These are phyloP conservation scores for Kandelia obovata DNA, from an alignment of 345 rosid species.

Conservation along the genomic window DNA sequence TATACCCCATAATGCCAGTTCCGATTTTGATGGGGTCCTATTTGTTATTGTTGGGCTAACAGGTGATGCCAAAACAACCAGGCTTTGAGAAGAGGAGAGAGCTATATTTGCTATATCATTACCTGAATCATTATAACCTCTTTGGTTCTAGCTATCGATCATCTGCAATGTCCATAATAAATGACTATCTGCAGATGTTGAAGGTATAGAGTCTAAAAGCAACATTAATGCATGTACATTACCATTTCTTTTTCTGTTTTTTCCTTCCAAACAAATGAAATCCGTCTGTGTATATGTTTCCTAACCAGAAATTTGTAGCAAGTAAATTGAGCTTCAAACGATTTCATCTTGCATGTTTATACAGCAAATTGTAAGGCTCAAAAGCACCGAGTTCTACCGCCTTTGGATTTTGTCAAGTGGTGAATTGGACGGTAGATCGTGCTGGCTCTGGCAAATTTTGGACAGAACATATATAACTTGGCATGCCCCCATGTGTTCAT, in stretches of 20 bases:
- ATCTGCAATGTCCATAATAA: constrained; percentile 72
- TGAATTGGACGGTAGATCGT: no score
- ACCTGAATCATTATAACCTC: constrained; percentile 88
- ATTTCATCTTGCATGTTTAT: no score
- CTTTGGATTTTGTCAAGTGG: no score
- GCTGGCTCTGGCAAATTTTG: no score
- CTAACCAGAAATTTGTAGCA: not conserved
- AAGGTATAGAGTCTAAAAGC: constrained; percentile 23
- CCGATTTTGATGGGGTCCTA: not conserved
- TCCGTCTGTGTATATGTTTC: not conserved
- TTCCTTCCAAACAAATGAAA: not conserved
- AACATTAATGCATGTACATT: not conserved
- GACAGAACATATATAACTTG: no score
- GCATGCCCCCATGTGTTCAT: no score
- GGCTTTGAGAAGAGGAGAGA: constrained; percentile 85
- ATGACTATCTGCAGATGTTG: constrained; percentile 58
- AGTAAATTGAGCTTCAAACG: no score
- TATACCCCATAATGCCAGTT: not conserved
- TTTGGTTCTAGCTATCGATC: constrained; percentile 88
- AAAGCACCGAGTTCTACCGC: no score
- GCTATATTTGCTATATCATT: constrained; percentile 74
- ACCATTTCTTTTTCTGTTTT: not conserved
- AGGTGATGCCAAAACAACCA: constrained; percentile 84
- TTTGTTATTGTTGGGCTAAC: not conserved
- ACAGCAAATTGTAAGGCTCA: no score